Percentiles rank a stretch among this genome's conserved stretches.
phyloP scores from a whole-genome alignment of 208 protist species.

The Wallacemonas sp. region DNA sequence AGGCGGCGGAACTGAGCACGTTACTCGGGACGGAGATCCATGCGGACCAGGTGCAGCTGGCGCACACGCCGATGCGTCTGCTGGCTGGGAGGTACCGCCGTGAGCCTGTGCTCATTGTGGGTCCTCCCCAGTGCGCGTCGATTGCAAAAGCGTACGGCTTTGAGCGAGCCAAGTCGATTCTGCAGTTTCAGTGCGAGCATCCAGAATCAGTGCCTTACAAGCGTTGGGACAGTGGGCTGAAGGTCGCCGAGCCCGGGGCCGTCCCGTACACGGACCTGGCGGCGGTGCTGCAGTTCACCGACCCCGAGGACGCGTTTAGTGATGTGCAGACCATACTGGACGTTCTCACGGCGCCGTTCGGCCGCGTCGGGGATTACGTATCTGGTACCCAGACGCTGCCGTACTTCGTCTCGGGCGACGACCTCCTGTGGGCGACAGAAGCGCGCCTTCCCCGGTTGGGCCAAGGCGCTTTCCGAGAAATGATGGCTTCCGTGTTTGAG shows the following conservation, averaged over 20 bases:
- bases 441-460: slow-evolving; percentile 75
- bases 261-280: slow-evolving; percentile 50
- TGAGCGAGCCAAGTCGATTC: slow-evolving; percentile 53
- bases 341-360: slow-evolving; percentile 57
- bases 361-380: slow-evolving; percentile 52
- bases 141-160: slow-evolving; percentile 78
- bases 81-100: slow-evolving; percentile 45
- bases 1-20: slow-evolving; percentile 64
- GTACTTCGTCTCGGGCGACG: slow-evolving; percentile 68
- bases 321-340: slow-evolving; percentile 81
- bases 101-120: slow-evolving; percentile 67
- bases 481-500: slow-evolving; percentile 77
- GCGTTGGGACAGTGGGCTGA: slow-evolving; percentile 38
- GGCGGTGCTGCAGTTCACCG: slow-evolving; percentile 73
- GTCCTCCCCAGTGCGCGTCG: slow-evolving; percentile 33
- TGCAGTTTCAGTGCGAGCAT: slow-evolving; percentile 72
- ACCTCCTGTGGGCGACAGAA: slow-evolving; percentile 75
- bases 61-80: slow-evolving; percentile 82
- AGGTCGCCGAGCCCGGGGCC: slow-evolving; percentile 17
- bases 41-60: slow-evolving; percentile 55
- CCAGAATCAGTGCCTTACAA: slow-evolving; percentile 78
- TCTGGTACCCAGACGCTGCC: slow-evolving; percentile 61
- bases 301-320: slow-evolving; percentile 76
- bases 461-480: slow-evolving; percentile 77
- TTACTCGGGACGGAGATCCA: slow-evolving; percentile 57